phyloP scores from a whole-genome alignment of 225 moss, liverwort and hornwort species.

The Physcomitrellopsis africana region DNA sequence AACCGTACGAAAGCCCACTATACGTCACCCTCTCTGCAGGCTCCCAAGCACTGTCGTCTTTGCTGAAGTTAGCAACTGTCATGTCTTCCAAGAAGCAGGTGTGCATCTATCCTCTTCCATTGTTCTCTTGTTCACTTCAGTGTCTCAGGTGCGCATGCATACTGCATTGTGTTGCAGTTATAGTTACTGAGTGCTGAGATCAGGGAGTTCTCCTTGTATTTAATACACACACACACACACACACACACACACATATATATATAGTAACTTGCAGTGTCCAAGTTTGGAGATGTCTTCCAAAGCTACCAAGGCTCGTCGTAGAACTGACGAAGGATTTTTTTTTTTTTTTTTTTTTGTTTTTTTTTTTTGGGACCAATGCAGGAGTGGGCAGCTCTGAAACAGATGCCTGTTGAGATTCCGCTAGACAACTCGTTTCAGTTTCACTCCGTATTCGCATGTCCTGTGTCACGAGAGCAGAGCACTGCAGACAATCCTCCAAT shows the following conservation, averaged over 20 bases:
- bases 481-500: slow-evolving; percentile 74
- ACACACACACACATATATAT: too few species aligned
- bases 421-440: slow-evolving; percentile 71
- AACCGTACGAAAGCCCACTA: slow-evolving; percentile 74
- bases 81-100: slow-evolving; percentile 71
- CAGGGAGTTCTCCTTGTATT: too few species aligned
- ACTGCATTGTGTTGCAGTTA: too few species aligned
- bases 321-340: not conserved
- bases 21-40: slow-evolving; percentile 67
- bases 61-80: slow-evolving; percentile 66
- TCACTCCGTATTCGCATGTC: slow-evolving; percentile 76
- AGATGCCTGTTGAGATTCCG: slow-evolving; percentile 68
- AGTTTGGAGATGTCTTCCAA: too few species aligned
- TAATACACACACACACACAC: too few species aligned
- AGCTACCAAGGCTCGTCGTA: not conserved
- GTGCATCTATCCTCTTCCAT: too few species aligned
- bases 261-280: too few species aligned
- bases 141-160: too few species aligned
- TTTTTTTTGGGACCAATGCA: slow-evolving; percentile 15
- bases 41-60: slow-evolving; percentile 64
- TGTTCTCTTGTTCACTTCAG: not conserved
- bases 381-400: slow-evolving; percentile 71
- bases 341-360: not conserved
- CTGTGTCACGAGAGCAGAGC: slow-evolving; percentile 70
- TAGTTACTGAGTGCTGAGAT: too few species aligned